Percentiles rank a stretch among this genome's conserved stretches.
These are phyloP conservation scores for Lobosporangium transversale DNA, from an alignment of 192 early-diverging fungal genomes.

Conservation along the genomic window DNA sequence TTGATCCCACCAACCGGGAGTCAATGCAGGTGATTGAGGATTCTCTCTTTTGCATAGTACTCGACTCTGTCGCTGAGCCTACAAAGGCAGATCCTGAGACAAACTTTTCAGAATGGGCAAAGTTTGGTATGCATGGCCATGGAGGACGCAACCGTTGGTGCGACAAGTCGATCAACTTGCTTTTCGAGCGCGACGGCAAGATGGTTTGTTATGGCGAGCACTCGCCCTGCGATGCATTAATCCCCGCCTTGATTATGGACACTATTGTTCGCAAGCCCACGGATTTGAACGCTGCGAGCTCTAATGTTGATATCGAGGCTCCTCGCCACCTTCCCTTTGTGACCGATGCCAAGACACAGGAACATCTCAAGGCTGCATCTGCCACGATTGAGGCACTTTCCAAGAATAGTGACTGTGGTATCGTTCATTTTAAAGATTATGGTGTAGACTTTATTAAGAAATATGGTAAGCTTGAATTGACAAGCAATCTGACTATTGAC, in stretches of 20 bases:
- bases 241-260: slow-evolving; percentile 72
- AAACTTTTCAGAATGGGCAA: slow-evolving; percentile 43
- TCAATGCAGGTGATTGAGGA: slow-evolving; percentile 73
- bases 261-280: slow-evolving; percentile 54
- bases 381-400: slow-evolving; percentile 60
- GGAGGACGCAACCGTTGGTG: slow-evolving; percentile 91
- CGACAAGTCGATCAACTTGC: slow-evolving; percentile 80
- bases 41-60: slow-evolving; percentile 76
- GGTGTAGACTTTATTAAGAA: slow-evolving; percentile 83
- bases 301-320: slow-evolving; percentile 32
- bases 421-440: slow-evolving; percentile 74
- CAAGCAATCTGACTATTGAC: too few relatives aligned
- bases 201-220: slow-evolving; percentile 76
- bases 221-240: slow-evolving; percentile 86
- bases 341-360: slow-evolving; percentile 44
- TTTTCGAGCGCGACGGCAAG: slow-evolving; percentile 80
- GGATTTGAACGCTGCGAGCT: slow-evolving; percentile 39
- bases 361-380: slow-evolving; percentile 61
- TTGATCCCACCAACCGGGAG: slow-evolving; percentile 68
- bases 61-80: slow-evolving; percentile 63
- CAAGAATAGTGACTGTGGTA: slow-evolving; percentile 67
- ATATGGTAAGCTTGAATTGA: slow-evolving; percentile 64
- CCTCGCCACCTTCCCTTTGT: slow-evolving; percentile 43
- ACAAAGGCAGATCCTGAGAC: slow-evolving; percentile 55
- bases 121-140: slow-evolving; percentile 67